Conservation (phyloP, 176 grass and related monocot species). For the Echinochloa phyllopogon region DNA sequence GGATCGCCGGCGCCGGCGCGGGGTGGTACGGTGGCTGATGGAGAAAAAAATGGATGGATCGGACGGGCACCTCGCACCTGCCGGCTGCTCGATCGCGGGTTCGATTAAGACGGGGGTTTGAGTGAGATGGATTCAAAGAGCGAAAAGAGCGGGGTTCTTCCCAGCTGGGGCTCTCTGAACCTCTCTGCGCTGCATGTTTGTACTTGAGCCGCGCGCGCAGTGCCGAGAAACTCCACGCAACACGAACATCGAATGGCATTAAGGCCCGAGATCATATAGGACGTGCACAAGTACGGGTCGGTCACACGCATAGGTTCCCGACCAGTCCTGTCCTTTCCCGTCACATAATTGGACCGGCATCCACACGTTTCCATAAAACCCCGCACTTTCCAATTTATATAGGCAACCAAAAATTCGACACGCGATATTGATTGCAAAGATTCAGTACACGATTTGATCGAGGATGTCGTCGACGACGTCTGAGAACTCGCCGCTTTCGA, state of each 20-base stretch:
- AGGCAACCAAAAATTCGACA: too few relatives aligned
- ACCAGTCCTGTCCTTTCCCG: too few relatives aligned
- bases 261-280: too few relatives aligned
- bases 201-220: too few relatives aligned
- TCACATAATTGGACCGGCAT: too few relatives aligned
- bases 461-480: not conserved
- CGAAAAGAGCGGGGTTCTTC: conserved; percentile 34
- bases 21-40: not conserved
- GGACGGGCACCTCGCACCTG: not conserved
- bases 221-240: too few relatives aligned
- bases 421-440: too few relatives aligned
- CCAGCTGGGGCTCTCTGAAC: not conserved
- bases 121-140: conserved; percentile 30
- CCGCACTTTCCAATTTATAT: too few relatives aligned
- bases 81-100: not conserved
- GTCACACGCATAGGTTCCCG: too few relatives aligned
- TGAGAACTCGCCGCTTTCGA: not conserved
- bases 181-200: not conserved
- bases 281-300: too few relatives aligned
- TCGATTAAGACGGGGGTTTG: not conserved
- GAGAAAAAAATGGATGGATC: not conserved
- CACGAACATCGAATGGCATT: too few relatives aligned
- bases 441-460: not conserved
- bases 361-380: too few relatives aligned
- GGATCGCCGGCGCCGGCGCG: not conserved